Evolutionary conservation across 164 flowering plant species (phyloP).

Genomic region (Warburgia ugandensis): DNA sequence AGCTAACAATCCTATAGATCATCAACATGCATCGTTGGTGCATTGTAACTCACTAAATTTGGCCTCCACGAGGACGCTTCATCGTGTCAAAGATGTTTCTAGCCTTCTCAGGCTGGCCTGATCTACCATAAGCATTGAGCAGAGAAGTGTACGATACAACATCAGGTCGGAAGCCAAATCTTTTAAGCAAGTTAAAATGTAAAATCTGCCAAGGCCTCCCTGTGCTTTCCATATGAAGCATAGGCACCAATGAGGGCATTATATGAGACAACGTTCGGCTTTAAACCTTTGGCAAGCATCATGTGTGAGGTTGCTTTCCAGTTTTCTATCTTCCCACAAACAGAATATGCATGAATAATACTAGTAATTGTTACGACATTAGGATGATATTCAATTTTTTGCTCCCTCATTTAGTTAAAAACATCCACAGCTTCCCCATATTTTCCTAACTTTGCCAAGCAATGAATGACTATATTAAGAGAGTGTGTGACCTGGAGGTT

Average conservation of each 20-base stretch:
- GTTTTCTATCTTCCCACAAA: slow-evolving; percentile 66
- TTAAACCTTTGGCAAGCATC: slow-evolving; percentile 81
- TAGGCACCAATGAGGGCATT: slow-evolving; percentile 84
- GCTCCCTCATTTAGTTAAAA: slow-evolving; percentile 80
- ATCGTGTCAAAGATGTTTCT: slow-evolving; percentile 57
- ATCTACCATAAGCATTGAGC: slow-evolving; percentile 88
- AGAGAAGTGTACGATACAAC: slow-evolving; percentile 88
- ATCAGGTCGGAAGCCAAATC: slow-evolving; percentile 60
- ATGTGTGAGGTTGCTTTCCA: slow-evolving; percentile 63
- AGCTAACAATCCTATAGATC: slow-evolving; percentile 60
- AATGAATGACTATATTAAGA: slow-evolving; percentile 74
- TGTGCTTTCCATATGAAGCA: slow-evolving; percentile 72
- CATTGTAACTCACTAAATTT: slow-evolving; percentile 81
- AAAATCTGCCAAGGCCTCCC: slow-evolving; percentile 59
- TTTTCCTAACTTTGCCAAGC: slow-evolving; percentile 65
- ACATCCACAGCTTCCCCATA: slow-evolving; percentile 58
- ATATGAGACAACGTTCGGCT: slow-evolving; percentile 78
- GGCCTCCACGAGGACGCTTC: slow-evolving; percentile 59
- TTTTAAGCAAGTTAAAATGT: slow-evolving; percentile 55
- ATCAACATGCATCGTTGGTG: slow-evolving; percentile 95
- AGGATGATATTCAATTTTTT: slow-evolving; percentile 64
- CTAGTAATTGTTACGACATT: slow-evolving; percentile 84
- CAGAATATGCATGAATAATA: slow-evolving; percentile 78
- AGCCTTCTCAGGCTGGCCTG: slow-evolving; percentile 69
- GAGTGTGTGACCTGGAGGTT: no score